These are phyloP conservation scores for Rheum nobile DNA, from an alignment of 148 eudicot genomes.

Conservation along the genomic window DNA sequence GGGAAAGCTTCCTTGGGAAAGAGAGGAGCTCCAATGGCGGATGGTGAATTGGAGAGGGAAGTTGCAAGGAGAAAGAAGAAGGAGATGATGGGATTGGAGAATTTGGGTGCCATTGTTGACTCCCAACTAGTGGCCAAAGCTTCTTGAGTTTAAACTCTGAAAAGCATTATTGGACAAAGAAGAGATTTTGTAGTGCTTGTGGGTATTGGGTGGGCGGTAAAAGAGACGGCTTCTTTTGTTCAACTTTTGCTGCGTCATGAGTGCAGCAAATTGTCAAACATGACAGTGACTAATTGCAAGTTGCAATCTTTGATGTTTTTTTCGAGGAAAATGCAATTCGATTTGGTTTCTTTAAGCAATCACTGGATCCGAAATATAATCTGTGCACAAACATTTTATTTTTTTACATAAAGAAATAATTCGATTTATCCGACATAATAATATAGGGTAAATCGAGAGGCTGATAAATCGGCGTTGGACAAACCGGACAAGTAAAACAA, in stretches of 20 bases:
- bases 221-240: not conserved
- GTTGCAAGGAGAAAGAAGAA: not conserved
- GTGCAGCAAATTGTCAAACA: not conserved
- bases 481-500: no score
- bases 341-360: no score
- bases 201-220: not conserved
- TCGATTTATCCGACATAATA: no score
- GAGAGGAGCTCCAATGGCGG: constrained; percentile 3
- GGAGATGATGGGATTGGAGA: not conserved
- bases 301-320: not conserved
- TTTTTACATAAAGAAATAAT: no score
- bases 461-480: no score
- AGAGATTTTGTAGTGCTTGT: not conserved
- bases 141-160: not conserved
- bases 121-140: not conserved
- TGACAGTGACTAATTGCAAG: not conserved
- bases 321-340: no score
- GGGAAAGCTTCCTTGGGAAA: constrained; percentile 54
- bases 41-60: not conserved
- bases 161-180: not conserved
- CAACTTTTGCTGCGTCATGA: not conserved
- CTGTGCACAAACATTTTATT: no score
- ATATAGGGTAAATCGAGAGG: no score
- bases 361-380: no score
- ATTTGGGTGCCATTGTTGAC: constrained; percentile 1